Conservation (phyloP, 2,329 filamentous ascomycete genomes). For the Aureobasidium sp. region DNA sequence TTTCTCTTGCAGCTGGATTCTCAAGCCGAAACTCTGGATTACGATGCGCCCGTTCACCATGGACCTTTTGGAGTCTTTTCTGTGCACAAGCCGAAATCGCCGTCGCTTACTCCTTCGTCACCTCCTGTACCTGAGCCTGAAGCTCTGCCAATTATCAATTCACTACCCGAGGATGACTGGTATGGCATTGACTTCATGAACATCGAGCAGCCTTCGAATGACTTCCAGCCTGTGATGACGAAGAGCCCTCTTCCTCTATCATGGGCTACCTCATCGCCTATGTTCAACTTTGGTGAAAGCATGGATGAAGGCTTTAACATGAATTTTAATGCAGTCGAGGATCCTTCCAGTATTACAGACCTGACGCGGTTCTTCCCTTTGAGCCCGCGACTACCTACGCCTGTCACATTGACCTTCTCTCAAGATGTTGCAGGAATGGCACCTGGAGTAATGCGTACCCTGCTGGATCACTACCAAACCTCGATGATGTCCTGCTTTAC, state of each 20-base stretch:
- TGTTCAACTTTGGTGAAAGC: neutral
- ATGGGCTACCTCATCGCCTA: neutral
- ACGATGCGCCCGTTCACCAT: neutral
- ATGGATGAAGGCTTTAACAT: slow-evolving; percentile 9
- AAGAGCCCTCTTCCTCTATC: slow-evolving; percentile 1
- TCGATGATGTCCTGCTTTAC: slow-evolving; percentile 7
- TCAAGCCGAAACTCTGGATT: neutral
- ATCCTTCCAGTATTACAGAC: neutral
- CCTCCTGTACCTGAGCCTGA: slow-evolving; percentile 4
- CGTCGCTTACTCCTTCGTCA: neutral
- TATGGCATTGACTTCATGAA: slow-evolving; percentile 8
- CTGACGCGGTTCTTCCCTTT: slow-evolving; percentile 3
- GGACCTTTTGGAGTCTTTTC: slow-evolving; percentile 13
- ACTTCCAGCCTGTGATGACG: neutral
- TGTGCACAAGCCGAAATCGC: neutral
- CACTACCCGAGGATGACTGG: slow-evolving; percentile 6
- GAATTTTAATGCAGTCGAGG: neutral
- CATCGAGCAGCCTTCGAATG: neutral
- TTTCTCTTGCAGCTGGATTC: slow-evolving; percentile 1
- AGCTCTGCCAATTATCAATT: neutral
- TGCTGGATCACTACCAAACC: slow-evolving; percentile 5
- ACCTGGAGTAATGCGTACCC: neutral
- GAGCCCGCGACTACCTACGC: slow-evolving; percentile 4
- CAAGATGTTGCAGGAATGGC: slow-evolving; percentile 10
- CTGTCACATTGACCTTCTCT: slow-evolving; percentile 4